Evolutionary conservation across 2,329 filamentous ascomycete genomes (phyloP).

Genomic region (Aspergillus jensenii): DNA sequence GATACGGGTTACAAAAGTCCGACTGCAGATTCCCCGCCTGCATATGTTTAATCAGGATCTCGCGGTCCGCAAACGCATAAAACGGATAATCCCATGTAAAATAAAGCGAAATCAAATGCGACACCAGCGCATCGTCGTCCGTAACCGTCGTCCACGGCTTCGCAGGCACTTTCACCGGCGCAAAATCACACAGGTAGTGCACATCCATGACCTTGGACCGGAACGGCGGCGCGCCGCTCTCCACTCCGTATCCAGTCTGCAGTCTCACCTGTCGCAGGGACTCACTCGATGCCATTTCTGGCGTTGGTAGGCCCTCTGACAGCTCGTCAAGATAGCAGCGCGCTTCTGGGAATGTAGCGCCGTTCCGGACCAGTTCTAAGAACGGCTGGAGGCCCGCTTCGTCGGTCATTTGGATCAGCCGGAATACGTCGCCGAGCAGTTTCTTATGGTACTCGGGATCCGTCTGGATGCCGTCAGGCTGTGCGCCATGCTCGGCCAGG

Average conservation of each 20-base stretch:
- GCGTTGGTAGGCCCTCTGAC: slow-evolving; percentile 8
- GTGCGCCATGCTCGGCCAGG: not conserved
- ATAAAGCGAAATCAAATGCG: slow-evolving; percentile 85
- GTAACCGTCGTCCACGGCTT: slow-evolving; percentile 76
- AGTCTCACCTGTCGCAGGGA: slow-evolving; percentile 15
- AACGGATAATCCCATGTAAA: slow-evolving; percentile 95
- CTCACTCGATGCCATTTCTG: not conserved
- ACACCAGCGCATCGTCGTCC: slow-evolving; percentile 69
- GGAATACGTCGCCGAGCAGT: slow-evolving; percentile 28
- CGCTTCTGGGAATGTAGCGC: slow-evolving; percentile 27
- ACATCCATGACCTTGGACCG: slow-evolving; percentile 28
- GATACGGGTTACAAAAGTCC: slow-evolving; percentile 74
- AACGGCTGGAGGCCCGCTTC: slow-evolving; percentile 20
- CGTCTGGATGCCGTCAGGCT: not conserved
- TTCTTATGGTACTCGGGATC: slow-evolving; percentile 24
- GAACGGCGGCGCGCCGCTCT: slow-evolving; percentile 20
- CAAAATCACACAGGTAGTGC: slow-evolving; percentile 25
- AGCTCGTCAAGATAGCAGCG: slow-evolving; percentile 23
- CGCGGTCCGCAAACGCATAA: slow-evolving; percentile 74
- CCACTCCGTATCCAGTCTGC: slow-evolving; percentile 18
- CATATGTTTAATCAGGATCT: slow-evolving; percentile 64
- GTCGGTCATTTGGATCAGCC: slow-evolving; percentile 24
- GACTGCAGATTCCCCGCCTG: slow-evolving; percentile 44
- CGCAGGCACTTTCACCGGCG: slow-evolving; percentile 26
- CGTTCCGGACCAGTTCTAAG: slow-evolving; percentile 27